phyloP scores from a whole-genome alignment of 306 rosid genomes.

The Glycyrrhiza uralensis region DNA sequence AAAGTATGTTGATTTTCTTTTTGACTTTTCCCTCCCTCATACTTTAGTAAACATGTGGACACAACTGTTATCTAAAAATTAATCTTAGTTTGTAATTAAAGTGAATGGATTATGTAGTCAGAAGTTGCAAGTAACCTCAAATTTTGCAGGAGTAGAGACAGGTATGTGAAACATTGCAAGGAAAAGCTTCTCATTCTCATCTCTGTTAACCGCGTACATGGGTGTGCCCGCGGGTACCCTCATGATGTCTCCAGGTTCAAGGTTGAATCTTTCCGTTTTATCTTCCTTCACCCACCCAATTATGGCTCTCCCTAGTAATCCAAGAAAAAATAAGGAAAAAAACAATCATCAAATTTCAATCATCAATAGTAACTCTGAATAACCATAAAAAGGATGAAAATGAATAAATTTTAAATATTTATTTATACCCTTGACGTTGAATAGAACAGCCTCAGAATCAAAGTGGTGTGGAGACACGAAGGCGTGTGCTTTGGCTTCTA shows the following conservation, averaged over 20 bases:
- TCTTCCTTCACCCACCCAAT: conserved; percentile 46
- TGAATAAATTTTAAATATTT: background rate
- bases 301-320: conserved; percentile 46
- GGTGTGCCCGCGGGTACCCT: conserved; percentile 58
- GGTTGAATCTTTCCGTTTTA: conserved; percentile 41
- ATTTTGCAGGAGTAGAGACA: conserved; percentile 39
- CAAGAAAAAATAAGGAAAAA: background rate
- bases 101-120: background rate
- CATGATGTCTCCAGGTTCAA: conserved; percentile 56
- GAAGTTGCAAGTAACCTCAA: conserved; percentile 37
- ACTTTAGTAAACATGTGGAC: background rate
- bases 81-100: background rate
- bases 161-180: conserved; percentile 41
- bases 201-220: conserved; percentile 51
- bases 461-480: conserved; percentile 54
- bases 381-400: background rate
- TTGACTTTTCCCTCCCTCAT: no score
- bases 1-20: background rate
- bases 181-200: conserved; percentile 50
- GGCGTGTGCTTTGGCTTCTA: conserved; percentile 43
- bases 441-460: conserved; percentile 51
- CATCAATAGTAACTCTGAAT: background rate
- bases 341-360: background rate
- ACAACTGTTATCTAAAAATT: background rate
- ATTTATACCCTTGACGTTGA: conserved; percentile 45